Evolutionary conservation across 2,329 filamentous ascomycete species (phyloP).

Genomic region (Nemania diffusa): DNA sequence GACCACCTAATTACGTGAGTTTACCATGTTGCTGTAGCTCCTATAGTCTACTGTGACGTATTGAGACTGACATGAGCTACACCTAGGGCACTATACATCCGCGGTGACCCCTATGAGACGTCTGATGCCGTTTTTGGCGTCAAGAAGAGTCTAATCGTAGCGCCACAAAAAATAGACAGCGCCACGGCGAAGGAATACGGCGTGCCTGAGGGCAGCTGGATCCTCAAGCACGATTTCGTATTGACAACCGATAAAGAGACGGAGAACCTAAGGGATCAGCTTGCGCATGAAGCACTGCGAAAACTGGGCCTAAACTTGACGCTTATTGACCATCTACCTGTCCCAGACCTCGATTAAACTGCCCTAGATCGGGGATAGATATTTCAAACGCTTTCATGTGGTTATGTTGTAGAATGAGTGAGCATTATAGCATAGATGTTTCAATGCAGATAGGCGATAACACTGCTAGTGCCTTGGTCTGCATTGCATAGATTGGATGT

Average conservation of each 20-base stretch:
- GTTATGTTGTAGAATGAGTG: background rate
- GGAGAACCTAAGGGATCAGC: conserved; percentile 69
- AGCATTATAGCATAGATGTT: conserved; percentile 12
- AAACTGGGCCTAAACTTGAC: conserved; percentile 75
- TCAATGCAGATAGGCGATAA: background rate
- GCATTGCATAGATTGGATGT: background rate
- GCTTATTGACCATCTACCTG: conserved; percentile 79
- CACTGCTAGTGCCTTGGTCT: background rate
- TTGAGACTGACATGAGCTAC: background rate
- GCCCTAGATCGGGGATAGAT: background rate
- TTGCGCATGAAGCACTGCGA: conserved; percentile 73
- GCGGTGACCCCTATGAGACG: conserved; percentile 82
- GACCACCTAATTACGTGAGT: conserved; percentile 86
- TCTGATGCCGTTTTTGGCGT: conserved; percentile 89
- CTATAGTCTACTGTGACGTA: too few relatives aligned
- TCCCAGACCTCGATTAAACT: conserved; percentile 70
- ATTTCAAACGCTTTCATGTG: background rate
- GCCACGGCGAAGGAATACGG: conserved; percentile 69
- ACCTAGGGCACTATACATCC: conserved; percentile 77
- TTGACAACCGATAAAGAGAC: conserved; percentile 78
- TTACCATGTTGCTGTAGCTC: background rate
- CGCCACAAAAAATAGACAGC: conserved; percentile 62
- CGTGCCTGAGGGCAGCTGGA: conserved; percentile 69
- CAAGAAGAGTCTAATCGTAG: conserved; percentile 81
- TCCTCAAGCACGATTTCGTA: conserved; percentile 81